Conservation (phyloP, 176 grass and related monocot genomes). For the Pontederia paniculata region DNA sequence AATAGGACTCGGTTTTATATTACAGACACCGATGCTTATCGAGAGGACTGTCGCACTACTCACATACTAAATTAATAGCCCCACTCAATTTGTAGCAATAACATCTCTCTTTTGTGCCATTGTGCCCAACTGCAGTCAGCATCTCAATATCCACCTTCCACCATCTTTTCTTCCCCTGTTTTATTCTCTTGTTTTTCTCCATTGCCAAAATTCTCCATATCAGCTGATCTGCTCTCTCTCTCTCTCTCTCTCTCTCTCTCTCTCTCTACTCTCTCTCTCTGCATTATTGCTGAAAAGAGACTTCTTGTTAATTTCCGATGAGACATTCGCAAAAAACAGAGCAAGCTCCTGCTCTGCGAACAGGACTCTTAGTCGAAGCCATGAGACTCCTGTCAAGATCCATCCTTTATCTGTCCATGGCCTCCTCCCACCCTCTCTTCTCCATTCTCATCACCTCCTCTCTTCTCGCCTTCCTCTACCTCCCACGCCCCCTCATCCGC, state of each 20-base stretch:
- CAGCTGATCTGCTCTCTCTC: not conserved
- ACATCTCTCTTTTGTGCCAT: no score
- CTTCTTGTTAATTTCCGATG: slow-evolving; percentile 7
- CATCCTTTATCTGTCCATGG: not conserved
- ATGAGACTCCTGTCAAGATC: slow-evolving; percentile 5
- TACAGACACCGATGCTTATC: no score
- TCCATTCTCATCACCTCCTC: slow-evolving; percentile 28
- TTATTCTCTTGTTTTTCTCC: no score
- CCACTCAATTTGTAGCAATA: no score
- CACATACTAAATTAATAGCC: no score
- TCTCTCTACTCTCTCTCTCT: not conserved
- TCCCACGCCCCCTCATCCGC: slow-evolving; percentile 44
- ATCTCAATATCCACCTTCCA: no score
- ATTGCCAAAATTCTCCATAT: not conserved
- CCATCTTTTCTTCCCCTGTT: no score
- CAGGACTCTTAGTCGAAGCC: not conserved
- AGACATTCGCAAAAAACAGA: slow-evolving; percentile 14
- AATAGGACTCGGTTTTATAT: no score
- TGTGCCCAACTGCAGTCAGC: no score
- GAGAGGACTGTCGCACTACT: no score
- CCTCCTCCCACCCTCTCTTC: slow-evolving; percentile 36
- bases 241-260: not conserved
- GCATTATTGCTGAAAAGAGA: not conserved
- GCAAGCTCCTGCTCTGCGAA: not conserved
- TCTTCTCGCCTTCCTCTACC: slow-evolving; percentile 59